These are phyloP conservation scores for Kurtzmaniella quercitrusa DNA, from an alignment of 1,139 yeast genomes.

Conservation along the genomic window DNA sequence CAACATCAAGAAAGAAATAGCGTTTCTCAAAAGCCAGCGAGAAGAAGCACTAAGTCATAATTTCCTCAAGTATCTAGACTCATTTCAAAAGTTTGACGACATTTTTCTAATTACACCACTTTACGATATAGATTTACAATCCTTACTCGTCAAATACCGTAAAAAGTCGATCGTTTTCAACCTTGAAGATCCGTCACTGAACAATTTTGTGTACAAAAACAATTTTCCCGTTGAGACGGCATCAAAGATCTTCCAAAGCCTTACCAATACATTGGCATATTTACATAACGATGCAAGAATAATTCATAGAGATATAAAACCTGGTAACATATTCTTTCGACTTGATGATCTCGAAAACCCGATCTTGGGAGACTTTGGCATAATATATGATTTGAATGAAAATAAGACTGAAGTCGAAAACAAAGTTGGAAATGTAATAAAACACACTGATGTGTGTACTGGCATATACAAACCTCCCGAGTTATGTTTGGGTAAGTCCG, in stretches of 20 bases:
- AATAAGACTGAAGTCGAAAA: constrained; percentile 15
- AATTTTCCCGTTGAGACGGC: constrained; percentile 14
- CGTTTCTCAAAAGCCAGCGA: constrained; percentile 17
- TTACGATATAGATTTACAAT: constrained; percentile 25
- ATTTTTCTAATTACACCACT: constrained; percentile 30
- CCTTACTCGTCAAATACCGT: constrained; percentile 18
- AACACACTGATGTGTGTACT: constrained; percentile 72
- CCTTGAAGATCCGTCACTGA: constrained; percentile 17
- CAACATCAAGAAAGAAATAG: constrained; percentile 30
- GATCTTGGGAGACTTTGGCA: constrained; percentile 76
- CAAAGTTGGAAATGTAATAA: constrained; percentile 43
- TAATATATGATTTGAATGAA: constrained; percentile 45
- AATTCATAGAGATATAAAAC: constrained; percentile 89
- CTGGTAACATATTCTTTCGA: constrained; percentile 63
- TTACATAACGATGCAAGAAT: constrained; percentile 46
- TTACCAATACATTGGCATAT: constrained; percentile 20
- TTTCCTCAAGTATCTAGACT: constrained; percentile 18
- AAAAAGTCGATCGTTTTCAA: constrained; percentile 19
- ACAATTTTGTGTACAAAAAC: constrained; percentile 12
- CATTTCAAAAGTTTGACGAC: constrained; percentile 29
- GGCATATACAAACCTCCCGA: constrained; percentile 85
- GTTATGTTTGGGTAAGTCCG: constrained; percentile 61
- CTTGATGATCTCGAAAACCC: constrained; percentile 27
- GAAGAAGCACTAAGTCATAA: not conserved
- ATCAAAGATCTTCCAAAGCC: constrained; percentile 15